Base-by-base conservation (phyloP, 2,329 filamentous ascomycete genomes). In the Cercospora zeina region DNA sequence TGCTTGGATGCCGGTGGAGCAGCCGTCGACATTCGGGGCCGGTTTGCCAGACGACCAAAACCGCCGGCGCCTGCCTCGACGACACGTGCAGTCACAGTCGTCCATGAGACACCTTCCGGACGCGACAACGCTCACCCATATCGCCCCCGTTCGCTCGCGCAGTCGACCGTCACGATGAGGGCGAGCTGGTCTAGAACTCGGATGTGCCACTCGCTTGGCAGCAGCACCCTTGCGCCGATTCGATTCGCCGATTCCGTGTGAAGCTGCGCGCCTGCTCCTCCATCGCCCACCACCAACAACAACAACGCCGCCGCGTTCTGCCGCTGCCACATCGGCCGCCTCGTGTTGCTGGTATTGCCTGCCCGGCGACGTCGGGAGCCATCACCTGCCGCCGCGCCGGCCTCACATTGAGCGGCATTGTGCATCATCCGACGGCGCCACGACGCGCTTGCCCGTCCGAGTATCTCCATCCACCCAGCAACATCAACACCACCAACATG, bases 141-240 rank as follows among this genome's bases (percentile, higher is more conserved):
- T 21, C 39, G 3, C 6, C 39, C 19, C 21, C 19, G 39, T 10
- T 16, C 9, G 24, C 47, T 31, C 19, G 24, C 13, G 24, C 24
- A 14, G 24, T 24, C 24, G 30, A 51, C 30, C 10, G 30, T 10
- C 1, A 14, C 21, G 27, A 42, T 31, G 33, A 13, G 16, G 6
- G 14, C n/a, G 21, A 37, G 34, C 19, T 27, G 53, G 53, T 55
- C 53, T 55, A 16, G 53, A 55, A 13, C 51, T 21, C 51, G 16
- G n/a, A 11, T 14, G 51, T 54, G 9, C 33, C 53, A 39, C 31
- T 13, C 53, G 53, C 53, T 55, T 55, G 53, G 53, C 53, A 34
- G n/a, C 9, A 11, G 33, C 24, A 55, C 16, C 30, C 51, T 34
- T 14, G 31, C 39, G n/a, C 30, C 51, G 51, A 54, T 55, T 31